Percentiles rank a stretch among this genome's conserved stretches.
These are phyloP conservation scores for Helotiales sp. DNA, from an alignment of 2,329 filamentous ascomycete species.

Conservation along the genomic window DNA sequence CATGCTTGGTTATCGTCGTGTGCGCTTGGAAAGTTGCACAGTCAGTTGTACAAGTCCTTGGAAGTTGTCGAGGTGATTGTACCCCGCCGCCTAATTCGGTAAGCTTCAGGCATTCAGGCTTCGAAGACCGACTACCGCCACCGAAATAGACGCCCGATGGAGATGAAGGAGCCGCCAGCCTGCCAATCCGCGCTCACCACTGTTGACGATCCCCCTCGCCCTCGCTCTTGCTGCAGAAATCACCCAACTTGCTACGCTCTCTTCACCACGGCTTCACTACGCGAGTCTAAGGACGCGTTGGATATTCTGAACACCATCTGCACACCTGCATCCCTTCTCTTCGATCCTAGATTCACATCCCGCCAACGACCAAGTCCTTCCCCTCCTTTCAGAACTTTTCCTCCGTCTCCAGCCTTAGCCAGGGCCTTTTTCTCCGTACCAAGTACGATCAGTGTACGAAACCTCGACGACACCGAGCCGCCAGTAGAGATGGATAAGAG, in stretches of 20 bases:
- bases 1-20: conserved; percentile 11
- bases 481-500: conserved; percentile 74
- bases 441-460: conserved; percentile 36
- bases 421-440: conserved; percentile 28
- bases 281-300: conserved; percentile 33
- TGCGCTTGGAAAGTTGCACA: neutral
- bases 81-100: conserved; percentile 3
- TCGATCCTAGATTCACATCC: conserved; percentile 40
- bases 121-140: neutral
- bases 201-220: conserved; percentile 9
- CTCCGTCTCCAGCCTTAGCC: conserved; percentile 30
- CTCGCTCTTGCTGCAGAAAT: conserved; percentile 12
- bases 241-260: conserved; percentile 10
- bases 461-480: conserved; percentile 29
- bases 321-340: conserved; percentile 43
- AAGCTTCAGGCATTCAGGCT: neutral
- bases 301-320: conserved; percentile 35
- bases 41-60: neutral
- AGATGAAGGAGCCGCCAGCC: neutral
- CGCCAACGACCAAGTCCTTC: conserved; percentile 31
- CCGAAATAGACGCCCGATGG: neutral
- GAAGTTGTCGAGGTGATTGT: conserved; percentile 16
- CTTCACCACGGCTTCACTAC: conserved; percentile 34
- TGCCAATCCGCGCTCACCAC: conserved; percentile 1
- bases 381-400: conserved; percentile 32